phyloP scores from a whole-genome alignment of 2,329 filamentous ascomycete genomes.

The Clonostachys sp. region DNA sequence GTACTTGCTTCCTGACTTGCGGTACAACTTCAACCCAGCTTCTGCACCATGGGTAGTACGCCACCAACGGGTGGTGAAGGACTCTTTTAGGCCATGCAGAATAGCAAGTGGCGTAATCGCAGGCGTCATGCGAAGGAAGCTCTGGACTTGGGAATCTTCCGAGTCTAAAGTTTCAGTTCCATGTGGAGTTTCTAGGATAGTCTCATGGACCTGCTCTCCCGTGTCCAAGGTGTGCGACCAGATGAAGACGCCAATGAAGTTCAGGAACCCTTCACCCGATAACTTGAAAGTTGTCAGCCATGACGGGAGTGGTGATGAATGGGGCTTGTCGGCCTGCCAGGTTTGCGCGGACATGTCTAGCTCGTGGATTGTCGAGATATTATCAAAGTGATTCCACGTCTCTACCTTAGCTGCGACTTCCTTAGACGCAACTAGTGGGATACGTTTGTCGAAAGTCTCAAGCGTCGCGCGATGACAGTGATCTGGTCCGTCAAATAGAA shows the following conservation, averaged over 20 bases:
- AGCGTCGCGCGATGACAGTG: not conserved
- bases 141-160: not conserved
- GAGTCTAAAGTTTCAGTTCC: not conserved
- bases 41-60: not conserved
- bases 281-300: not conserved
- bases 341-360: not conserved
- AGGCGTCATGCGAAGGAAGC: not conserved
- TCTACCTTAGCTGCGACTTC: not conserved
- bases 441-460: not conserved
- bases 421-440: not conserved
- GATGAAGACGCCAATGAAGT: not conserved
- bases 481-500: not conserved
- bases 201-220: not conserved
- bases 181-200: not conserved
- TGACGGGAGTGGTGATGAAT: not conserved
- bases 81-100: not conserved
- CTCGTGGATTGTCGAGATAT: not conserved
- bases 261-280: not conserved
- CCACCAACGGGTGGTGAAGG: not conserved
- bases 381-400: not conserved
- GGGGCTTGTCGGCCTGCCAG: not conserved
- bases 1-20: not conserved
- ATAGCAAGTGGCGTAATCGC: not conserved
- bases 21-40: not conserved
- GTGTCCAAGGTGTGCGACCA: not conserved